Evolutionary conservation across 495 filamentous ascomycete genomes (phyloP), one percentile per base, ranked within the genome.

Genomic region (Apodospora peruviana): DNA sequence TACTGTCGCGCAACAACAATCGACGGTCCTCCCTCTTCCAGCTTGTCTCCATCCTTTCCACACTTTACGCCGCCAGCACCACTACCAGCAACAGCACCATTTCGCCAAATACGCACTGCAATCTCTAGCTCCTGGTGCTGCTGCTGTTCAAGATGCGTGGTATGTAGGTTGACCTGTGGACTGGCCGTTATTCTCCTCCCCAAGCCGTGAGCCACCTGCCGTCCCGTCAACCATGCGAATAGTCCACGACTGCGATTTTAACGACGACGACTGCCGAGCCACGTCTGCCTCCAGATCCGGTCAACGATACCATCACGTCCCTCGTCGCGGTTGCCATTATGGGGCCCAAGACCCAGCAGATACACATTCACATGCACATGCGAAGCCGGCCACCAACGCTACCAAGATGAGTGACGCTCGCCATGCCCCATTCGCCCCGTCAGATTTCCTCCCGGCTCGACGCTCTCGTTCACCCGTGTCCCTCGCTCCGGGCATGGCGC

Each of bases 221-320:
- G n/a, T n/a, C n/a, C n/a, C n/a, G n/a, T n/a, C n/a, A 48, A 58
- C 17, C 47, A 58, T 58, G 55, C 51, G 38, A 52, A n/a, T 40
- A 29, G 51, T 37, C 48, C 24, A 44, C 42, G 34, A 32, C 27
- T 32, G n/a, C n/a, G n/a, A n/a, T n/a, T n/a, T n/a, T n/a, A n/a
- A n/a, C n/a, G n/a, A 44, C 12, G 11, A 11, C 25, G 23, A 20
- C 9, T 19, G 2, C 23, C 23, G 23, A 44, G 42, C 25, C 22
- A n/a, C 23, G 23, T 2, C 42, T 5, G 5, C 18, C 25, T 27
- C 42, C 16, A 34, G 18, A 42, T 42, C 40, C 40, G 40, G 5
- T n/a, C n/a, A n/a, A n/a, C n/a, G n/a, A n/a, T n/a, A n/a, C n/a
- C n/a, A n/a, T n/a, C n/a, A n/a, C n/a, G n/a, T n/a, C n/a, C n/a